Evolutionary conservation across 257 asterid species (phyloP).

Genomic region (Nicotiana knightiana): DNA sequence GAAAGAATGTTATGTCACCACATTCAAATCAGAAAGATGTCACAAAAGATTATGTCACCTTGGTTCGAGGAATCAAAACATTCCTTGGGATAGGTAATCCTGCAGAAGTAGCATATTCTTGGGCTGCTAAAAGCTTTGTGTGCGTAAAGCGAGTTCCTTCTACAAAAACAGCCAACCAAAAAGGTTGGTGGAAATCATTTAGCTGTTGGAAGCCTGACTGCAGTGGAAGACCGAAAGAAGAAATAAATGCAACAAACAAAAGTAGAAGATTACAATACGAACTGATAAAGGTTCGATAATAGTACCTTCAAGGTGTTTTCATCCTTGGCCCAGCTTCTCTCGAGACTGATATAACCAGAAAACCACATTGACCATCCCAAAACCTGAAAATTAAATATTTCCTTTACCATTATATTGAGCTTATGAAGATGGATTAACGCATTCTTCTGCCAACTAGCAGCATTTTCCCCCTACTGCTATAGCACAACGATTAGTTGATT

Average conservation of each 20-base stretch:
- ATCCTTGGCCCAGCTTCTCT: conserved; percentile 73
- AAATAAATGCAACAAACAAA: conserved; percentile 14
- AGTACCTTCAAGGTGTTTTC: conserved; percentile 58
- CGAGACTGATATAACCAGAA: conserved; percentile 54
- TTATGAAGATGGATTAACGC: background rate
- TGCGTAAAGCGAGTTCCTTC: conserved; percentile 82
- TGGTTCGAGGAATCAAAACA: conserved; percentile 76
- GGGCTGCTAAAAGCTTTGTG: conserved; percentile 65
- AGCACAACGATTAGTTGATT: background rate
- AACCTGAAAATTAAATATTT: conserved; percentile 37
- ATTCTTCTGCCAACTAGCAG: background rate
- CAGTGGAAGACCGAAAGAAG: conserved; percentile 22
- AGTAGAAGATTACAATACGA: background rate
- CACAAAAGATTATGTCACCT: conserved; percentile 32
- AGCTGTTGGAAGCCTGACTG: conserved; percentile 57
- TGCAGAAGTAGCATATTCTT: conserved; percentile 51
- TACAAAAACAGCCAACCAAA: conserved; percentile 76
- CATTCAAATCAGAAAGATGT: background rate
- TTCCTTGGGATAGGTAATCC: conserved; percentile 67
- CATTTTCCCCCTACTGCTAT: background rate
- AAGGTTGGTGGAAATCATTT: conserved; percentile 51
- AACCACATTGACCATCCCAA: conserved; percentile 93
- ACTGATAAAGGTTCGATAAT: background rate
- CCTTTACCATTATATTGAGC: background rate
- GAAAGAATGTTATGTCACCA: background rate